Conservation (phyloP, 768 basidiomycete species). For the Calocybe cyanea region DNA sequence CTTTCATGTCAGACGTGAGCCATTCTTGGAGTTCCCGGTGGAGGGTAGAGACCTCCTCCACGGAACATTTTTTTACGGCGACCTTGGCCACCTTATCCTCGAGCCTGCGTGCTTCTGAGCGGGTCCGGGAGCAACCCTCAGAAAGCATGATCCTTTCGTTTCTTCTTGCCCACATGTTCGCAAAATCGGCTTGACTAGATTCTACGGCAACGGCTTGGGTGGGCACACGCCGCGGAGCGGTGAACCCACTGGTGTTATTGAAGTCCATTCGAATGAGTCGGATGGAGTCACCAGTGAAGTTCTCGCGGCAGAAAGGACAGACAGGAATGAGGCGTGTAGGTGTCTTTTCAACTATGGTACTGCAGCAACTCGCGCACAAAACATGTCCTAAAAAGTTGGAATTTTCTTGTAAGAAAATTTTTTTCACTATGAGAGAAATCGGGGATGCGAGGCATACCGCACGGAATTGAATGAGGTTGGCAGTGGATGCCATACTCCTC, state of each 20-base stretch:
- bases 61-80: conserved; percentile 82
- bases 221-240: conserved; percentile 58
- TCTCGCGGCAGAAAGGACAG: conserved; percentile 85
- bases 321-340: conserved; percentile 62
- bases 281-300: conserved; percentile 59
- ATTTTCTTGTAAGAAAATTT: conserved; percentile 21
- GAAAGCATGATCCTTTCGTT: conserved; percentile 46
- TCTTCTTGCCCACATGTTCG: conserved; percentile 38
- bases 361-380: conserved; percentile 73
- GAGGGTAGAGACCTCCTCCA: conserved; percentile 76
- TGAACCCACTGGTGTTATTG: conserved; percentile 56
- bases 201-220: conserved; percentile 33
- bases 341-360: conserved; percentile 79
- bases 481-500: conserved; percentile 77
- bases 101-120: conserved; percentile 59
- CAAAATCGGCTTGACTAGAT: conserved; percentile 41
- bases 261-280: conserved; percentile 82
- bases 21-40: conserved; percentile 79
- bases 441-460: conserved; percentile 45
- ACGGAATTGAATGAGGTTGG: conserved; percentile 77
- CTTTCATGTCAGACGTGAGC: conserved; percentile 59
- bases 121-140: conserved; percentile 38
- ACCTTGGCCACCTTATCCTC: conserved; percentile 78
- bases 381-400: conserved; percentile 61
- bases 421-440: not conserved